Conservation (phyloP, 2,329 filamentous ascomycete genomes). For the Nemania sp. region DNA sequence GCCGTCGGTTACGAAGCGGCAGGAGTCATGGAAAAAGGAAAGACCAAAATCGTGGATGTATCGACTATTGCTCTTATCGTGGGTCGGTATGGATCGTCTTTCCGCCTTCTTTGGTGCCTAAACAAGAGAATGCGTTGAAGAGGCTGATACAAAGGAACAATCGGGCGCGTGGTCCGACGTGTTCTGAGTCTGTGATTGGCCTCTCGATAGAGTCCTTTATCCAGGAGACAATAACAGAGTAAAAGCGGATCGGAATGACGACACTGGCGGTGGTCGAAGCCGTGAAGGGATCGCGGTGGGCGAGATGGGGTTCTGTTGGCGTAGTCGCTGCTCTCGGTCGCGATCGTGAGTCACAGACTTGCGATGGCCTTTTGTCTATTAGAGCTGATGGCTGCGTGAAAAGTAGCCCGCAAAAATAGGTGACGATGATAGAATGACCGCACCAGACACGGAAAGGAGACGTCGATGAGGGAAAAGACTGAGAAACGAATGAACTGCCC, state of each 20-base stretch:
- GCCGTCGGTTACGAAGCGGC: constrained; percentile 14
- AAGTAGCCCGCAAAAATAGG: not conserved
- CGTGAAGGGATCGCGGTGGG: not conserved
- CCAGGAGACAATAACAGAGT: not conserved
- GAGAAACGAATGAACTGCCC: constrained; percentile 26
- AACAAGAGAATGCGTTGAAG: no score
- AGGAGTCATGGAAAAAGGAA: constrained; percentile 18
- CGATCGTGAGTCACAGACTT: constrained; percentile 9
- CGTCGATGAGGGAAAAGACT: constrained; percentile 1
- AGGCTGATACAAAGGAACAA: not conserved
- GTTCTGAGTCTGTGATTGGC: not conserved
- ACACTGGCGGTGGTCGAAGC: not conserved
- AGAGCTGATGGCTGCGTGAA: not conserved
- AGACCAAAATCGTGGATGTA: not conserved
- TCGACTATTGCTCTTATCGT: not conserved
- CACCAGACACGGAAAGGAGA: constrained; percentile 19
- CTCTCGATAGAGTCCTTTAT: not conserved
- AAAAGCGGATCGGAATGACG: constrained; percentile 3
- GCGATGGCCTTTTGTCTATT: constrained; percentile 1
- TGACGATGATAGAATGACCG: constrained; percentile 8
- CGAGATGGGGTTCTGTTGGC: not conserved
- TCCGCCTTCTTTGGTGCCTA: not conserved
- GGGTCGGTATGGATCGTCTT: not conserved
- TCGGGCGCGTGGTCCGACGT: no score
- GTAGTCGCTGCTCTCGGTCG: constrained; percentile 4